Percentiles rank a stretch among this genome's conserved stretches.
phyloP scores from a whole-genome alignment of 306 rosid species.

The Hylodesmum podocarpum region DNA sequence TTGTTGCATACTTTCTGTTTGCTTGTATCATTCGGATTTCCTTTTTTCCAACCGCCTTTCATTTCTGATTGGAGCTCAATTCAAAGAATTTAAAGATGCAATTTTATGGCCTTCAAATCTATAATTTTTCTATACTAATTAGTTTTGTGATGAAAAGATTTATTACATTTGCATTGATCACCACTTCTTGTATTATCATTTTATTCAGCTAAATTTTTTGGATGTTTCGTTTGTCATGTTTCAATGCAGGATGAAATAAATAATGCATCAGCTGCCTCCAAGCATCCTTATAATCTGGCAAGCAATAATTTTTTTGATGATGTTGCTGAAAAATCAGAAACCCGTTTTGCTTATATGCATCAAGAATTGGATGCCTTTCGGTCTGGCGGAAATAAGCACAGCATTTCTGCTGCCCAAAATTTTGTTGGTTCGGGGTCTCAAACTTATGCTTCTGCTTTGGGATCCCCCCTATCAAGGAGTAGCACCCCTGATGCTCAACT shows the following conservation, averaged over 20 bases:
- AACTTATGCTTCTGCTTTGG: slow-evolving; percentile 80
- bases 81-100: neutral
- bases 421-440: slow-evolving; percentile 64
- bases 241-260: slow-evolving; percentile 34
- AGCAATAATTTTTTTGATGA: slow-evolving; percentile 73
- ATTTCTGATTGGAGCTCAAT: slow-evolving; percentile 13
- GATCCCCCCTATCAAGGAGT: slow-evolving; percentile 84
- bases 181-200: neutral
- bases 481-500: slow-evolving; percentile 89
- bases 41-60: neutral
- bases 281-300: slow-evolving; percentile 65
- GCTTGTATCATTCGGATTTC: neutral
- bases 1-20: neutral
- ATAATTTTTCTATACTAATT: neutral
- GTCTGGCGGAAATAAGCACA: slow-evolving; percentile 60
- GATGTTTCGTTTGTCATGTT: slow-evolving; percentile 9
- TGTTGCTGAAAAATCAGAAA: slow-evolving; percentile 53
- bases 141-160: slow-evolving; percentile 1
- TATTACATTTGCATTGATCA: slow-evolving; percentile 5
- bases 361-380: slow-evolving; percentile 60
- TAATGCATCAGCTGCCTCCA: slow-evolving; percentile 51
- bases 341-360: slow-evolving; percentile 53
- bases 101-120: slow-evolving; percentile 6
- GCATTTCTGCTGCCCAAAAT: slow-evolving; percentile 59
- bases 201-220: neutral